Conservation (phyloP, 352 stramenopile species). For the Albugo candida region DNA sequence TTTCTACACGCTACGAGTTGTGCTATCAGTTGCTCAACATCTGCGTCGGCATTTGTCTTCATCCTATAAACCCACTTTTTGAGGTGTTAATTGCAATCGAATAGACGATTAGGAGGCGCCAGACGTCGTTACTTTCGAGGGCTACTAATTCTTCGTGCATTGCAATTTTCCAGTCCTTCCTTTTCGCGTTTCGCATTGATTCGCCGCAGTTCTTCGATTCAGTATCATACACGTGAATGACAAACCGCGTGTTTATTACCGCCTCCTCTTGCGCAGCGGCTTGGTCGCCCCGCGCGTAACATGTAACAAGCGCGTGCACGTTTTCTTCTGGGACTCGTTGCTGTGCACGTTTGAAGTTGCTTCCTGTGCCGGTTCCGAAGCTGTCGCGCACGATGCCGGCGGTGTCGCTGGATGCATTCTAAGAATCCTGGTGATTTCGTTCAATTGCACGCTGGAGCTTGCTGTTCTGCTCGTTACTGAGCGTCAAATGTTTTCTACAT, state of each 20-base stretch:
- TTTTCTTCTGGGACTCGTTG: no score
- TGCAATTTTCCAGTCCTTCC: neutral
- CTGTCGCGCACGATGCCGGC: no score
- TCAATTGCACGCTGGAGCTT: neutral
- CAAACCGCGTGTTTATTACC: no score
- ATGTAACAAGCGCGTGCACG: no score
- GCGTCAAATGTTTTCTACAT: neutral
- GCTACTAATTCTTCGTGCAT: neutral
- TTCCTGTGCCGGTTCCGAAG: no score
- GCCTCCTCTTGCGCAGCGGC: no score
- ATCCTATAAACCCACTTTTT: conserved; percentile 4
- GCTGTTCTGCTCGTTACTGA: neutral
- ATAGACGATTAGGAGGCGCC: neutral
- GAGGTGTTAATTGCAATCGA: neutral
- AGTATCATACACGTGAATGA: neutral
- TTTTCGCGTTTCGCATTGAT: neutral
- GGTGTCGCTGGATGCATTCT: no score
- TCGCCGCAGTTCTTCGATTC: neutral
- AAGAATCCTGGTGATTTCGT: neutral
- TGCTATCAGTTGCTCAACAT: conserved; percentile 3
- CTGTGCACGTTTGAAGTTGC: no score
- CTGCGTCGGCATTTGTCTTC: conserved; percentile 1
- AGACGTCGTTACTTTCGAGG: neutral
- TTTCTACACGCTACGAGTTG: conserved; percentile 2
- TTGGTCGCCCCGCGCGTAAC: no score